Percentiles rank a stretch among this genome's conserved stretches.
Evolutionary conservation across 768 basidiomycete species (phyloP).

Genomic region (Cyclocybe aegerita): DNA sequence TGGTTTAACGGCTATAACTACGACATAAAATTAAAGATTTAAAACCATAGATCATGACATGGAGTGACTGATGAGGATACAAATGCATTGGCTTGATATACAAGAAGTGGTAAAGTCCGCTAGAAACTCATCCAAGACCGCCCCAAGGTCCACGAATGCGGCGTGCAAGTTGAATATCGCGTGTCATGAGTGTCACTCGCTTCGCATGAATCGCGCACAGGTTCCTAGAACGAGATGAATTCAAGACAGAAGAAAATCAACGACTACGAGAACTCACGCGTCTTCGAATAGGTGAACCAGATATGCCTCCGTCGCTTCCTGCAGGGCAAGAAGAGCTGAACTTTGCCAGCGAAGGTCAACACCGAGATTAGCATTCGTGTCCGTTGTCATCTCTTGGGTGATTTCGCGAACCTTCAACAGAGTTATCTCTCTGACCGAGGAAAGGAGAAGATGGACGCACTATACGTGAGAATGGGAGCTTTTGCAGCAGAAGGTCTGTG

Average conservation of each 20-base stretch:
- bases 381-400: conserved; percentile 85
- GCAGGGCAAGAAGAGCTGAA: conserved; percentile 88
- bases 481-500: conserved; percentile 84
- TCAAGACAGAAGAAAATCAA: neutral
- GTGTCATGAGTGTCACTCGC: conserved; percentile 96
- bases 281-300: conserved; percentile 97
- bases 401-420: conserved; percentile 81
- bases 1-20: neutral
- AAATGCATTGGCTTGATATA: conserved; percentile 1
- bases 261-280: conserved; percentile 66
- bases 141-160: conserved; percentile 92
- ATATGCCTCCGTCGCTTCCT: conserved; percentile 95
- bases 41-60: neutral
- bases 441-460: conserved; percentile 44
- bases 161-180: conserved; percentile 94
- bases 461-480: conserved; percentile 89
- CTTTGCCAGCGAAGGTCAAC: conserved; percentile 88
- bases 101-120: conserved; percentile 1
- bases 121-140: conserved; percentile 50
- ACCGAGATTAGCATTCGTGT: conserved; percentile 60
- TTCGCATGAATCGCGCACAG: conserved; percentile 97
- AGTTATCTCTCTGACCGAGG: neutral
- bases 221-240: conserved; percentile 54
- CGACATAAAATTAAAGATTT: no score
- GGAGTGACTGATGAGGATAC: conserved; percentile 1